These are phyloP conservation scores for Fusarium nematophilum DNA, from an alignment of 2,329 filamentous ascomycete genomes.

Conservation along the genomic window DNA sequence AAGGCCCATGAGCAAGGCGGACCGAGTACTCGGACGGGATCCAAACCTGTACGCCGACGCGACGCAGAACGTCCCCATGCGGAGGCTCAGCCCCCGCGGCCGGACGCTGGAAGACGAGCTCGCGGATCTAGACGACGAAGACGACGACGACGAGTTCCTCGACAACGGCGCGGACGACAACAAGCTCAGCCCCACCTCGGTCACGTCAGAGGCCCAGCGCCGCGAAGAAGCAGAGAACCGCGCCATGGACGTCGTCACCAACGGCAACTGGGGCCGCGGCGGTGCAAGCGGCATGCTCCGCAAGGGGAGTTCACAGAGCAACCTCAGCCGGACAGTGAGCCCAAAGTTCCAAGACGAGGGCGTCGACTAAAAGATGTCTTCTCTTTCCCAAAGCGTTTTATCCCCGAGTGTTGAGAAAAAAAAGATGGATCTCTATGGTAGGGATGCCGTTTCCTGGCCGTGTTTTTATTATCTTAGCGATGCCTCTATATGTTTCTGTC, in stretches of 20 bases:
- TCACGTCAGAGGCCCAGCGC: slow-evolving; percentile 49
- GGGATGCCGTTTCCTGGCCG: no score
- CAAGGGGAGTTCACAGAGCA: slow-evolving; percentile 47
- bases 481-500: slow-evolving; percentile 4
- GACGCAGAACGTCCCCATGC: slow-evolving; percentile 58
- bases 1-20: slow-evolving; percentile 65
- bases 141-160: slow-evolving; percentile 50
- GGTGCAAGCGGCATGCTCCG: slow-evolving; percentile 58
- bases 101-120: slow-evolving; percentile 57
- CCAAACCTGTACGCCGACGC: slow-evolving; percentile 66
- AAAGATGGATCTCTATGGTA: no score
- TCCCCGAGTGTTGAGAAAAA: slow-evolving; percentile 26
- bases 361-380: slow-evolving; percentile 49
- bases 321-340: slow-evolving; percentile 30
- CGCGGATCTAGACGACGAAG: slow-evolving; percentile 53
- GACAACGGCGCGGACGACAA: slow-evolving; percentile 50
- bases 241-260: slow-evolving; percentile 57
- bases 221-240: slow-evolving; percentile 58
- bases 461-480: neutral
- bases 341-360: slow-evolving; percentile 45
- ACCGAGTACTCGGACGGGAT: slow-evolving; percentile 68
- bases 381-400: neutral
- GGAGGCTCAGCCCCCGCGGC: slow-evolving; percentile 59
- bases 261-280: slow-evolving; percentile 53
- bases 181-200: slow-evolving; percentile 53